Evolutionary conservation across 2,329 filamentous ascomycete genomes (phyloP).

Genomic region (Orbilia oligospora): DNA sequence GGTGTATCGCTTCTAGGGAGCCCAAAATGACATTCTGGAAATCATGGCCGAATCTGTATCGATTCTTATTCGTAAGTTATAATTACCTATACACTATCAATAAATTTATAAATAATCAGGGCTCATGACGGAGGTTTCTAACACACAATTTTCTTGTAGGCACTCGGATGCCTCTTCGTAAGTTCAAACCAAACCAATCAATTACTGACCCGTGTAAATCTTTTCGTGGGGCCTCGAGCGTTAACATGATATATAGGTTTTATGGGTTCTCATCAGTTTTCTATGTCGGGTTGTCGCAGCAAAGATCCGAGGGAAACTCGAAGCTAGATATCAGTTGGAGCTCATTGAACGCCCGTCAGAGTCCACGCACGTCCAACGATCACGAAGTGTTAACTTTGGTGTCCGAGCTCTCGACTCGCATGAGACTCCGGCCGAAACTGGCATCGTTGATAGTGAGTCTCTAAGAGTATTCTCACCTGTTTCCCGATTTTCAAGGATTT

Average conservation of each 20-base stretch:
- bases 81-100: neutral
- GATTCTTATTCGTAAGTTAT: constrained; percentile 54
- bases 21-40: constrained; percentile 38
- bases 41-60: constrained; percentile 32
- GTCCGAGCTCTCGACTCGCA: constrained; percentile 51
- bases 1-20: neutral
- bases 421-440: constrained; percentile 48
- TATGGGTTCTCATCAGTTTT: neutral
- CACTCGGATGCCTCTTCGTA: constrained; percentile 26
- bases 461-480: constrained; percentile 38
- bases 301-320: constrained; percentile 16
- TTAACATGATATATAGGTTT: neutral
- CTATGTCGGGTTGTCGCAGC: constrained; percentile 22
- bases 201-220: neutral
- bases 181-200: neutral
- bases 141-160: constrained; percentile 10
- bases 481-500: constrained; percentile 42
- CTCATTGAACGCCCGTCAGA: constrained; percentile 19
- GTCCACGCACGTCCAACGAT: constrained; percentile 7
- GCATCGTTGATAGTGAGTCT: constrained; percentile 54
- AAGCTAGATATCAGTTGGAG: constrained; percentile 33
- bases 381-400: constrained; percentile 52
- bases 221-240: too few relatives aligned
- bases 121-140: neutral
- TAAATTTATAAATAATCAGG: too few relatives aligned